Percentiles rank a stretch among this genome's conserved stretches.
phyloP scores from a whole-genome alignment of 345 rosid genomes.

The Bretschneidera sinensis region DNA sequence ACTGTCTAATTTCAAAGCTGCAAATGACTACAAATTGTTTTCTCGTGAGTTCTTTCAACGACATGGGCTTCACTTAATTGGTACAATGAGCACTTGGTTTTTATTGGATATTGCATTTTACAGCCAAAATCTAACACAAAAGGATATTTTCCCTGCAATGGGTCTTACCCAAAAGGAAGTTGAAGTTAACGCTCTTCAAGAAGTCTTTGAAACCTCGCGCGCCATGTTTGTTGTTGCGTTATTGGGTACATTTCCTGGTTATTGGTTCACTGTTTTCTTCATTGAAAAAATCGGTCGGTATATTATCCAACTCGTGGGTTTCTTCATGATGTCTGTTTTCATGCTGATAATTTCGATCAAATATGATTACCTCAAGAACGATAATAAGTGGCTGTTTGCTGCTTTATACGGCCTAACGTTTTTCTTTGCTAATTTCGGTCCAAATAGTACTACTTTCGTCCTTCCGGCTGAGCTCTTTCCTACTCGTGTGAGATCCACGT shows the following conservation, averaged over 20 bases:
- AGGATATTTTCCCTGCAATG: conserved; percentile 55
- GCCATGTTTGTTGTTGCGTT: conserved; percentile 51
- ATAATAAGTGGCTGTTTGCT: conserved; percentile 28
- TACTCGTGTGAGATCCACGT: conserved; percentile 45
- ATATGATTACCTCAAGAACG: conserved; percentile 28
- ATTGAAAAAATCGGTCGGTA: conserved; percentile 49
- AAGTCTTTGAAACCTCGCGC: conserved; percentile 38
- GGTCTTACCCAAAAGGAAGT: conserved; percentile 25
- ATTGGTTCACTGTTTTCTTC: conserved; percentile 50
- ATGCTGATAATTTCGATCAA: conserved; percentile 38
- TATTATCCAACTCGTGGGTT: conserved; percentile 42
- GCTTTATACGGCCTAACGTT: conserved; percentile 37
- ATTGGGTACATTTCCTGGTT: conserved; percentile 52
- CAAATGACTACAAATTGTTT: conserved; percentile 32
- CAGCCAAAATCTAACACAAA: conserved; percentile 59
- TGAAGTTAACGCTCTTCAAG: conserved; percentile 28
- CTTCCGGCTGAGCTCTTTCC: conserved; percentile 61
- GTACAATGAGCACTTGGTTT: conserved; percentile 69
- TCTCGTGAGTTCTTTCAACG: conserved; percentile 40
- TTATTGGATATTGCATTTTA: conserved; percentile 69
- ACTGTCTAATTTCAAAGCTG: conserved; percentile 19
- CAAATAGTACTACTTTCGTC: conserved; percentile 56
- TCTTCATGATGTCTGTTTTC: conserved; percentile 55
- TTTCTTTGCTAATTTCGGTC: conserved; percentile 64
- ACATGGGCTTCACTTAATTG: conserved; percentile 66